phyloP scores from a whole-genome alignment of 2,329 filamentous ascomycete genomes.

The Xylariomycetidae sp. region DNA sequence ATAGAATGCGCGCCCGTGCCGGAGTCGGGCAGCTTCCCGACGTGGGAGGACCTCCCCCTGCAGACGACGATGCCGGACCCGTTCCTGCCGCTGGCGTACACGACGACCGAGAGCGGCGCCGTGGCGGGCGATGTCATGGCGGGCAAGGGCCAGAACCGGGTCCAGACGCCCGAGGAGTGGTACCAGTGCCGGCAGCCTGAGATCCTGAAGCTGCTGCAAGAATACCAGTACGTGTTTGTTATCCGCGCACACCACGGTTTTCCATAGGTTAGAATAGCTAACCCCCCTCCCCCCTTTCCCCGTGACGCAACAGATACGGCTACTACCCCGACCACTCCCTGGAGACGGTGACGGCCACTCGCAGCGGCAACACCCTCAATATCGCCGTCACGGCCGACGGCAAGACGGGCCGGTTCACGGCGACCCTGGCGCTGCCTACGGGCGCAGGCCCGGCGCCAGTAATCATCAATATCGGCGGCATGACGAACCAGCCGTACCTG shows the following conservation, averaged over 20 bases:
- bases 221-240: conserved; percentile 37
- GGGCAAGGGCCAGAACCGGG: conserved; percentile 36
- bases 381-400: conserved; percentile 37
- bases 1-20: conserved; percentile 20
- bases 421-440: conserved; percentile 36
- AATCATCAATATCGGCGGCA: conserved; percentile 46
- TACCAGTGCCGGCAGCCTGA: conserved; percentile 44
- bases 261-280: too few relatives aligned
- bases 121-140: conserved; percentile 31
- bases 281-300: not conserved
- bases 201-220: conserved; percentile 43
- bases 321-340: conserved; percentile 44
- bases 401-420: conserved; percentile 40
- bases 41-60: conserved; percentile 29
- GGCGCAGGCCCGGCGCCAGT: conserved; percentile 37
- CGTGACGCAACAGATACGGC: conserved; percentile 22
- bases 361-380: conserved; percentile 38
- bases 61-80: conserved; percentile 39
- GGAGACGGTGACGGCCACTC: conserved; percentile 42
- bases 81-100: conserved; percentile 36
- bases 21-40: conserved; percentile 23
- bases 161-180: conserved; percentile 43
- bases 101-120: conserved; percentile 29
- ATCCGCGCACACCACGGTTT: not conserved
- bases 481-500: conserved; percentile 41